Evolutionary conservation across 2,329 filamentous ascomycete genomes (phyloP), one percentile per base, ranked within the genome.

Genomic region (Cyphellophora attinorum): DNA sequence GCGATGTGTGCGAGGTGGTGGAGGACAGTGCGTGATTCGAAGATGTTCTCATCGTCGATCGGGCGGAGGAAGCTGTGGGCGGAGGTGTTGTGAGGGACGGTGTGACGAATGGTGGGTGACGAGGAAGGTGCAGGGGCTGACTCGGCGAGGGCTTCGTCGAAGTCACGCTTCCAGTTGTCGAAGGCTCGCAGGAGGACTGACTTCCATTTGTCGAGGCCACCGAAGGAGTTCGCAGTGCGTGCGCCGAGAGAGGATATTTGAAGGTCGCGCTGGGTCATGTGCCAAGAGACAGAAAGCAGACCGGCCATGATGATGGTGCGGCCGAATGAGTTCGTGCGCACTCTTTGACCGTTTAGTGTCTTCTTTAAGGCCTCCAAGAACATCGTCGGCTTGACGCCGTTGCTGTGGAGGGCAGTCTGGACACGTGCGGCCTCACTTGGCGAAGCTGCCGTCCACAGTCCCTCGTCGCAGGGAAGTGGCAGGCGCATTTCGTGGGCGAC

Each of bases 1-100:
- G 86, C 85, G 85, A 98, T 95, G 57, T 96, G 91, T 1, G 91
- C 91, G 10, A 98, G 67, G 50, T 93, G 85, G 53, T 96, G 88
- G 29, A 96, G 67, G 17, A 94, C 89, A 2, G 82, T 93, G 13
- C 85, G 76, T 43, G 81, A 86, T 55, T 95, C 85, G 49, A 91
- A 89, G 18, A 93, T 79, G 48, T 79, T 79, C 41, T 82, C 76
- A 49, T 80, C 76, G 28, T 67, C 64, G 2, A 67, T 54, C 33
- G 47, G 51, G 38, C 51, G 62, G 11, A 52, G 44, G 11, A 52
- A 50, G 4, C 58, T 46, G 19, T 46, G 43, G 6, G 38, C 18
- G 11, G 41, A 34, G 35, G 45, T 44, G 32, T 42, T 37, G 42
- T 49, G 14, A 11, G 27, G 27, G 18, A 13, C 18, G 16, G 19